Evolutionary conservation across 768 basidiomycete genomes (phyloP), one percentile per base, ranked within the genome.

Genomic region (Pholiota conissans): DNA sequence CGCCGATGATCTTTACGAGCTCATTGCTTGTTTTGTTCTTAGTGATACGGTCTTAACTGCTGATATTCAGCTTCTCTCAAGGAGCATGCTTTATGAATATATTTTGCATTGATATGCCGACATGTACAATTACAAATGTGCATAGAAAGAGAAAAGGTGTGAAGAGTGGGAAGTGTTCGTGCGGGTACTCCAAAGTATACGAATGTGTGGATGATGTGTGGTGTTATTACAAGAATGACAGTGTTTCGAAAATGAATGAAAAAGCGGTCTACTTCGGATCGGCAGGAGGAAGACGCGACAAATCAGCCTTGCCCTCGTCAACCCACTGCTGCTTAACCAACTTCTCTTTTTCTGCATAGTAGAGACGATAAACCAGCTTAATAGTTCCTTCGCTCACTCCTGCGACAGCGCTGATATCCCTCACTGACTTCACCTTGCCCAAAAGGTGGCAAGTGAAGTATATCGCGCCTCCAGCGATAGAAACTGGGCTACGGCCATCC

Each of bases 401-500:
- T 3, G 93, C 95, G 10, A 98, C 93, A 14, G 80, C 76, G 61
- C 90, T 90, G 67, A 99, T 95, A 67, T 98, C 93, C 73, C 86
- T 86, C 48, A 89, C 81, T 22, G 85, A 81, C 73, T 91, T 93
- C 26, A 76, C 66, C 65, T 85, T 84, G 52, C 89, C 92, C 65
- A 95, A 79, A 40, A 98, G 69, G 62, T 88, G 81, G 67, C 91
- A 91, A 28, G 92, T 91, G 74, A 98, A 98, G 76, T 90, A 94
- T 58, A 99, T 94, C 18, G 93, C 92, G 37, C 93, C 94, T 39
- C 93, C 93, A n/a, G 96, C 97, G 63, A 99, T 95, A n/a, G 97
- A 97, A 51, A 98, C 91, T 1, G 96, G 96, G 65, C 88, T 93
- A 60, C 97, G 81, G 24, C 97, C 97, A 68, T 95, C 94, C 30